A percentile compares a stretch with the other conserved stretches of the same genome.
These are phyloP conservation scores for Flaveria brownii DNA, from an alignment of 129 eudicot species.

Conservation along the genomic window DNA sequence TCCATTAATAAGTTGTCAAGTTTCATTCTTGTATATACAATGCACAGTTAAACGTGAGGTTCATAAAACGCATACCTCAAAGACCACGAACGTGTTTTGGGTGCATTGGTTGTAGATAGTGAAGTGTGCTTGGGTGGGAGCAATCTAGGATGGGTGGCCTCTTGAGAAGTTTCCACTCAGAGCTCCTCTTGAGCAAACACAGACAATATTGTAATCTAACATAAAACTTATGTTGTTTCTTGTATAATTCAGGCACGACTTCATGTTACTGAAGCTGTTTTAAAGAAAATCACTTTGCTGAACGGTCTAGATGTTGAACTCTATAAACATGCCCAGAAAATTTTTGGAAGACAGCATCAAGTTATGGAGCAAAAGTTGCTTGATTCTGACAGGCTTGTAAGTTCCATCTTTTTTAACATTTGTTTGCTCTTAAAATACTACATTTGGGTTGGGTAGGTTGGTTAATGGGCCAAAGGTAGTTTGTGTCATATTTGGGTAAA, in stretches of 20 bases:
- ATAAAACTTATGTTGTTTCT: constrained; percentile 1
- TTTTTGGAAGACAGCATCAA: constrained; percentile 53
- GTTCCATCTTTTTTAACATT: constrained; percentile 27
- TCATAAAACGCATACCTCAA: too few relatives aligned
- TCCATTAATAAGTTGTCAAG: background rate
- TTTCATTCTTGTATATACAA: background rate
- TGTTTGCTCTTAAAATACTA: constrained; percentile 10
- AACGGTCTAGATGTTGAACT: constrained; percentile 78
- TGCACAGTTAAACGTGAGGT: too few relatives aligned
- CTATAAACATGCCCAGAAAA: constrained; percentile 64
- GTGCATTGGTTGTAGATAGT: too few relatives aligned
- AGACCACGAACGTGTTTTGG: too few relatives aligned
- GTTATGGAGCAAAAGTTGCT: constrained; percentile 44
- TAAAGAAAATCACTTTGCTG: constrained; percentile 59
- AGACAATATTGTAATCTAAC: background rate
- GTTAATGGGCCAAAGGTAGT: too few relatives aligned
- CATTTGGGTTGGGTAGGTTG: background rate
- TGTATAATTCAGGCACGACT: constrained; percentile 53
- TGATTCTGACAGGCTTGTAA: constrained; percentile 34
- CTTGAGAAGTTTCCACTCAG: too few relatives aligned
- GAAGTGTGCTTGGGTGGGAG: background rate
- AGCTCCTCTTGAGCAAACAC: too few relatives aligned
- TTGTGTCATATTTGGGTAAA: too few relatives aligned
- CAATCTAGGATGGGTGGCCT: too few relatives aligned
- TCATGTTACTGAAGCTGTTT: constrained; percentile 53